A percentile compares a stretch with the other conserved stretches of the same genome.
These are phyloP conservation scores for Yamadazyma epiphylla DNA, from an alignment of 1,139 yeast genomes.

Conservation along the genomic window DNA sequence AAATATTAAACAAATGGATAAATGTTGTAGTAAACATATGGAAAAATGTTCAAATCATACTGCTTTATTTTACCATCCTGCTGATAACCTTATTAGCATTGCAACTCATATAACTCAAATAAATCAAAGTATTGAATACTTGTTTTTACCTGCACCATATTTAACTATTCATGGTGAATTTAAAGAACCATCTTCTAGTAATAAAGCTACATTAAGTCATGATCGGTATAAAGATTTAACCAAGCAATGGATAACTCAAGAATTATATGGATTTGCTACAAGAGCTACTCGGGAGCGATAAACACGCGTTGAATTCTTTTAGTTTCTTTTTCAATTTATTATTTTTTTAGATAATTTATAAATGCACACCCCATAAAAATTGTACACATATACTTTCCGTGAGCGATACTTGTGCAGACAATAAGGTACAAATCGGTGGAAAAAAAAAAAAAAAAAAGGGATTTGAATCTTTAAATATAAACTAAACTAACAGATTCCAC, in stretches of 20 bases:
- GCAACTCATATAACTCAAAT: slow-evolving; percentile 27
- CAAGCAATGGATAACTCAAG: slow-evolving; percentile 57
- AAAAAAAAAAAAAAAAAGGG: no score
- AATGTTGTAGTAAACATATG: slow-evolving; percentile 25
- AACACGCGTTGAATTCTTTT: no score
- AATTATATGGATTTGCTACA: slow-evolving; percentile 36
- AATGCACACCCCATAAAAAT: no score
- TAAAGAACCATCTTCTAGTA: slow-evolving; percentile 47
- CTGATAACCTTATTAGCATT: slow-evolving; percentile 33
- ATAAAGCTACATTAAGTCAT: slow-evolving; percentile 51
- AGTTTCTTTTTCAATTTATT: no score
- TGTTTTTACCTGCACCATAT: slow-evolving; percentile 58
- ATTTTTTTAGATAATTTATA: no score
- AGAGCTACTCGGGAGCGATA: no score
- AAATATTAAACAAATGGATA: slow-evolving; percentile 19
- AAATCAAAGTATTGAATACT: slow-evolving; percentile 21
- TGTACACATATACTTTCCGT: no score
- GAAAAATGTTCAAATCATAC: slow-evolving; percentile 22
- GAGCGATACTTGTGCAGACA: no score
- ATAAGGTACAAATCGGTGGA: no score
- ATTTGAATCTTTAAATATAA: no score
- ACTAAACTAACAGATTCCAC: no score
- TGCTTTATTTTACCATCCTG: slow-evolving; percentile 45
- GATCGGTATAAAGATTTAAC: slow-evolving; percentile 54
- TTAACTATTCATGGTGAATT: slow-evolving; percentile 72